These are phyloP conservation scores for Colletotrichum sp. DNA, from an alignment of 2,329 filamentous ascomycete genomes.

Conservation along the genomic window DNA sequence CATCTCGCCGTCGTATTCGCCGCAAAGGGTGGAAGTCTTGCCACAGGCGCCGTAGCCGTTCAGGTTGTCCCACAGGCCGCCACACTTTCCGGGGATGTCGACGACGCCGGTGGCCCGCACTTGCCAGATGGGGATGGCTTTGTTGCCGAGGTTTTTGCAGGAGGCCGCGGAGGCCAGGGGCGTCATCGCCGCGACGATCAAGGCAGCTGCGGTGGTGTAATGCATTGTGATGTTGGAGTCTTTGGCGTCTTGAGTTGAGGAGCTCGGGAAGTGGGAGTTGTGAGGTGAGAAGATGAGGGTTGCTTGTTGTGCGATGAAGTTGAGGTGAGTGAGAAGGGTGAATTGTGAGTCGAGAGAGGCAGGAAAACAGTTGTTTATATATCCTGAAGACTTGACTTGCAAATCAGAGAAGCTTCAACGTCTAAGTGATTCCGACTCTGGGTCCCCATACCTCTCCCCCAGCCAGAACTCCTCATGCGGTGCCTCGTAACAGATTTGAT, in stretches of 20 bases:
- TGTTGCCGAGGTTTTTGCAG: neutral
- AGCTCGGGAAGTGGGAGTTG: neutral
- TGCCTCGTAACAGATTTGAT: neutral
- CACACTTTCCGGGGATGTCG: neutral
- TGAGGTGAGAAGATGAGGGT: neutral
- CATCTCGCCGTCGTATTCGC: neutral
- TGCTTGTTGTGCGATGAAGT: neutral
- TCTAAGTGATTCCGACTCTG: too few relatives aligned
- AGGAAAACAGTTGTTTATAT: neutral
- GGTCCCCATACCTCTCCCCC: too few relatives aligned
- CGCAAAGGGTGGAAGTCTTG: neutral
- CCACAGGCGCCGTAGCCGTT: neutral
- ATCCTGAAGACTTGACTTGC: neutral
- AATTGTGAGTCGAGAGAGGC: neutral
- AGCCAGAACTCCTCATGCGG: neutral
- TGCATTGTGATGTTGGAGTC: neutral
- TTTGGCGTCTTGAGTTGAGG: neutral
- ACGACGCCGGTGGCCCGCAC: neutral
- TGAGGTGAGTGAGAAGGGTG: neutral
- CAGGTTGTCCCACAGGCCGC: neutral
- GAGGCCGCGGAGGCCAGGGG: neutral
- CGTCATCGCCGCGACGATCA: neutral
- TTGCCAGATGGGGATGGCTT: neutral
- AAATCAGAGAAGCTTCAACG: neutral
- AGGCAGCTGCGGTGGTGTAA: neutral